These are phyloP conservation scores for Martiniozyma asiatica DNA, from an alignment of 1,139 yeast species.

Conservation along the genomic window DNA sequence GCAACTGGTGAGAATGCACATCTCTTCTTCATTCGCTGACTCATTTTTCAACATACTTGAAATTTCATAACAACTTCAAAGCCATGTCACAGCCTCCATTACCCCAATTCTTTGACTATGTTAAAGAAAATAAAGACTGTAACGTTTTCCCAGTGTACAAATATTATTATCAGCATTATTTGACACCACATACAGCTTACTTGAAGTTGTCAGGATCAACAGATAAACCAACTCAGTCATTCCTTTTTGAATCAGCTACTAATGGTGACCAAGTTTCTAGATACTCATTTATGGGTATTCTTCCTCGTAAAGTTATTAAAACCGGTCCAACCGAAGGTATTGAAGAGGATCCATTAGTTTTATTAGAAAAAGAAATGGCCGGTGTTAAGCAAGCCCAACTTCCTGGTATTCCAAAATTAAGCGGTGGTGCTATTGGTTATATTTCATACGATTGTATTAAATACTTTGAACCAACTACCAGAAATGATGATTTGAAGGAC, in stretches of 20 bases:
- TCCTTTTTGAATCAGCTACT: conserved; percentile 76
- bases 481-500: conserved; percentile 60
- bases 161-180: conserved; percentile 59
- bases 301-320: conserved; percentile 67
- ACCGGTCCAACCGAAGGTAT: conserved; percentile 57
- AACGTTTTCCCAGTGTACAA: conserved; percentile 51
- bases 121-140: conserved; percentile 7
- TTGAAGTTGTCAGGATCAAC: conserved; percentile 70
- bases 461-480: conserved; percentile 88
- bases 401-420: conserved; percentile 72
- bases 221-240: conserved; percentile 51
- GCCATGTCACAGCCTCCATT: conserved; percentile 9
- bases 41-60: too few relatives aligned
- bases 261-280: conserved; percentile 86
- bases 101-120: conserved; percentile 8
- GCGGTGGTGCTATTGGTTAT: conserved; percentile 96
- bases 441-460: conserved; percentile 92
- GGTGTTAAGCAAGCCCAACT: conserved; percentile 55
- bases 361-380: conserved; percentile 63
- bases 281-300: conserved; percentile 80
- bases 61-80: too few relatives aligned
- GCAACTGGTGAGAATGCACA: too few relatives aligned
- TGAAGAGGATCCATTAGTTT: conserved; percentile 64
- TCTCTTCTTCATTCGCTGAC: too few relatives aligned
- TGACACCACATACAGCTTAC: conserved; percentile 86